These are phyloP conservation scores for Trichoderma sp. DNA, from an alignment of 2,329 filamentous ascomycete species.

Conservation along the genomic window DNA sequence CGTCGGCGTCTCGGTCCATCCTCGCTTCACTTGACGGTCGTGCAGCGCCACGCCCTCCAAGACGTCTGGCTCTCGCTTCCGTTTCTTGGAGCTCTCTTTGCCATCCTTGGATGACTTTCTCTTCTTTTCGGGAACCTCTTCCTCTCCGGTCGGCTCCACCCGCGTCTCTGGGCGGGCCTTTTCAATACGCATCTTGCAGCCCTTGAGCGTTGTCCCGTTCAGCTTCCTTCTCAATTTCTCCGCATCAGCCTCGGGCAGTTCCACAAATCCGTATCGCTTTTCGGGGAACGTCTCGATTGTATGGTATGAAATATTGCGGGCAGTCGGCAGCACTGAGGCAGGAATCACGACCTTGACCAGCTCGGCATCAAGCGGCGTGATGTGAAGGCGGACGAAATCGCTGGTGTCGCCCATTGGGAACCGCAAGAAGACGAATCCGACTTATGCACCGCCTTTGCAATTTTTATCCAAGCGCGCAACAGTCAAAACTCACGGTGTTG, in stretches of 20 bases:
- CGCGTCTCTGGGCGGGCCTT: conserved; percentile 62
- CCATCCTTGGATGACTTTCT: conserved; percentile 39
- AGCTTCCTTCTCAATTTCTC: conserved; percentile 91
- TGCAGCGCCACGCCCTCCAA: conserved; percentile 67
- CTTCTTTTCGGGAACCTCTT: conserved; percentile 31
- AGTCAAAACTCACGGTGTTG: not conserved
- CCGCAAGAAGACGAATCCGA: not conserved
- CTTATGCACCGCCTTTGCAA: not conserved
- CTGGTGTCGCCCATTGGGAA: conserved; percentile 19
- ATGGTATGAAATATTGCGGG: conserved; percentile 86
- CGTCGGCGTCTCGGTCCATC: conserved; percentile 72
- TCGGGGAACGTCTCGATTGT: conserved; percentile 83
- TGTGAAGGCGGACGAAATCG: conserved; percentile 61
- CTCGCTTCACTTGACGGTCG: conserved; percentile 78
- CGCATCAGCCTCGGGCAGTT: conserved; percentile 75
- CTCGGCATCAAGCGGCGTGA: conserved; percentile 76
- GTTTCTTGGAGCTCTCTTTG: conserved; percentile 41
- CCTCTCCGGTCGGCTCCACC: conserved; percentile 34
- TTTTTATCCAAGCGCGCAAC: not conserved
- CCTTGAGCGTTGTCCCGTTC: conserved; percentile 80
- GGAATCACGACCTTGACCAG: conserved; percentile 72
- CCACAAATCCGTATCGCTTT: conserved; percentile 83
- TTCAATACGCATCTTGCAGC: conserved; percentile 80
- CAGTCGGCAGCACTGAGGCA: conserved; percentile 59
- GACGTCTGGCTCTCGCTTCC: conserved; percentile 50